Evolutionary conservation across 306 rosid genomes (phyloP), one percentile per base, ranked within the genome.

Genomic region (Glycine latifolia): DNA sequence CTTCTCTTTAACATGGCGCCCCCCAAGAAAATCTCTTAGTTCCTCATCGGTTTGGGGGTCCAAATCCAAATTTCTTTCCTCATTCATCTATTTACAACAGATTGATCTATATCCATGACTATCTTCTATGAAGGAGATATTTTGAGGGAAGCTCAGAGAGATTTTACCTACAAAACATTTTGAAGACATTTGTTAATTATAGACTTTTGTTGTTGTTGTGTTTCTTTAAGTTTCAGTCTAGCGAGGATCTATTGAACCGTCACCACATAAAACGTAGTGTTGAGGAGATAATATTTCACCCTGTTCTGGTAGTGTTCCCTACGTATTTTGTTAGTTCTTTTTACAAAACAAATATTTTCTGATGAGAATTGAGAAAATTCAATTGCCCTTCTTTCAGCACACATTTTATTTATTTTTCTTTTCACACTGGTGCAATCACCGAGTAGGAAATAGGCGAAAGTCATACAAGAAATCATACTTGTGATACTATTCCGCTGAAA

Each of bases 1-100:
- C 93, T 93, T 54, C 73, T 93, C 33, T 56, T 80, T 56, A 91
- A 93, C 88, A 93, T 91, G 98, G 87, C 90, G n/a, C 98, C 94
- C 74, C 94, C 97, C 73, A 91, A 78, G 86, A 89, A 86, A 70
- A 74, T 91, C 31, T 88, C 94, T 17, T 87, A 87, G 71, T 58
- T 58, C 26, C 60, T 74, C 31, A 1, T 60, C 6, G 3, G 4
- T 71, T 63, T 10, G 69, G 62, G 3, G 63, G 5, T 20, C 65
- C 54, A 53, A 80, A 33, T 62, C 59, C 20, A 59, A 52, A 1
- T 58, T 71, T 71, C 6, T 26, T 6, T 72, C 10, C 41, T n/a
- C 65, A 52, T 17, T 3, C 1, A 43, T 35, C 44, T 41, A 41
- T 41, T 31, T n/a, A 72, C 66, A n/a, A 35, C 39, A 7, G 71